Percentiles rank a stretch among this genome's conserved stretches.
These are phyloP conservation scores for Fusarium ambrosium DNA, from an alignment of 2,329 filamentous ascomycete genomes.

Conservation along the genomic window DNA sequence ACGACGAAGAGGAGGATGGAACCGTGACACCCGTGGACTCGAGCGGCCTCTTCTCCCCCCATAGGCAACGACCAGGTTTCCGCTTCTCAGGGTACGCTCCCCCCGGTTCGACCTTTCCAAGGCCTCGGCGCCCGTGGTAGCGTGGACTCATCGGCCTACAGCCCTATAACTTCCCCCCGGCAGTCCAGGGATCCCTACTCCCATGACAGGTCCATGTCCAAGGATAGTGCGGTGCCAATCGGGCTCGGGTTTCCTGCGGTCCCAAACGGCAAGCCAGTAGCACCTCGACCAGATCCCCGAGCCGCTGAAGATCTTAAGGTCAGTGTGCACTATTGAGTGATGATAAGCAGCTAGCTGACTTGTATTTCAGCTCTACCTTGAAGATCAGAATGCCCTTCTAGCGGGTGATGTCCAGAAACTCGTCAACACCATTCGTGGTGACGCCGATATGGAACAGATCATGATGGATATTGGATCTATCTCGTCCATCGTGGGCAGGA, in stretches of 20 bases:
- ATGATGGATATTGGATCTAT: slow-evolving; percentile 79
- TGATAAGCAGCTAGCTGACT: slow-evolving; percentile 13
- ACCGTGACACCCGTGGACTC: slow-evolving; percentile 75
- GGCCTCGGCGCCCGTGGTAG: slow-evolving; percentile 70
- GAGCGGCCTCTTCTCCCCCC: slow-evolving; percentile 74
- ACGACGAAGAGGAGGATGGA: slow-evolving; percentile 82
- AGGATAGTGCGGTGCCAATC: slow-evolving; percentile 52
- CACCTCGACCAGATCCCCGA: slow-evolving; percentile 55
- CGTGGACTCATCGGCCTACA: slow-evolving; percentile 80
- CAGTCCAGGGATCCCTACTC: slow-evolving; percentile 65
- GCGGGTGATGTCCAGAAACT: slow-evolving; percentile 87
- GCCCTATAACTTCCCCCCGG: slow-evolving; percentile 77
- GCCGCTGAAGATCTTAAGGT: slow-evolving; percentile 65
- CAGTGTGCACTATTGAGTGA: slow-evolving; percentile 11
- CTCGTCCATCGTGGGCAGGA: slow-evolving; percentile 76
- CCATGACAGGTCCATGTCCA: slow-evolving; percentile 46
- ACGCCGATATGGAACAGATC: slow-evolving; percentile 74
- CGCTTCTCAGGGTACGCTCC: slow-evolving; percentile 56
- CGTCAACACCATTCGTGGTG: slow-evolving; percentile 77
- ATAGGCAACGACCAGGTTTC: slow-evolving; percentile 58
- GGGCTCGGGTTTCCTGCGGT: slow-evolving; percentile 52
- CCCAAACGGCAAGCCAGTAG: slow-evolving; percentile 52
- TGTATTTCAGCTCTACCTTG: slow-evolving; percentile 75
- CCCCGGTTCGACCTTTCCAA: slow-evolving; percentile 69
- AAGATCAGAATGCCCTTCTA: slow-evolving; percentile 84